phyloP scores from a whole-genome alignment of 768 basidiomycete species.

The Suillus subalutaceus region DNA sequence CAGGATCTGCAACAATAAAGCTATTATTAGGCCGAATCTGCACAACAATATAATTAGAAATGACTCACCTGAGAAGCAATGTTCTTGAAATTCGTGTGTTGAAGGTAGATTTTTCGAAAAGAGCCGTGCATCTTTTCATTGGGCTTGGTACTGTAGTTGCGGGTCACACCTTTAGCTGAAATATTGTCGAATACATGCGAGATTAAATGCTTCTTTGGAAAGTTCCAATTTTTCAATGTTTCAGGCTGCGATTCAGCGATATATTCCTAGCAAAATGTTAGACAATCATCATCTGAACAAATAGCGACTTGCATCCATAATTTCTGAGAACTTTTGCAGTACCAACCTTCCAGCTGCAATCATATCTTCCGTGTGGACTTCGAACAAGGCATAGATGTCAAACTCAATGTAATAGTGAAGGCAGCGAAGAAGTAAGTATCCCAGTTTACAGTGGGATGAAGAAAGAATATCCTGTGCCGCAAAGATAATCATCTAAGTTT shows the following conservation, averaged over 20 bases:
- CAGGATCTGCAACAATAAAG: slow-evolving; percentile 10
- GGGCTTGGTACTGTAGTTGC: slow-evolving; percentile 35
- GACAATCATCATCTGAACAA: not conserved
- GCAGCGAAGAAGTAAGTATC: slow-evolving; percentile 30
- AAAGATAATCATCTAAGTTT: slow-evolving; percentile 30
- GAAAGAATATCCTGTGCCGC: slow-evolving; percentile 28
- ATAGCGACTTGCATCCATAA: slow-evolving; percentile 23
- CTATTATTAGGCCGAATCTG: not conserved
- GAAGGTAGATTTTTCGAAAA: slow-evolving; percentile 25
- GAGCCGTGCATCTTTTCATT: slow-evolving; percentile 34
- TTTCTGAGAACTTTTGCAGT: slow-evolving; percentile 20
- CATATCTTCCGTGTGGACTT: slow-evolving; percentile 35
- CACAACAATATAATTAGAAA: slow-evolving; percentile 14
- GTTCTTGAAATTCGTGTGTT: slow-evolving; percentile 39
- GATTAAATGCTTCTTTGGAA: slow-evolving; percentile 36
- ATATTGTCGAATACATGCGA: slow-evolving; percentile 37
- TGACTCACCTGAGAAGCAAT: slow-evolving; percentile 33
- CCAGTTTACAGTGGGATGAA: slow-evolving; percentile 12
- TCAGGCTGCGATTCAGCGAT: not conserved
- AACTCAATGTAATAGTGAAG: slow-evolving; percentile 35
- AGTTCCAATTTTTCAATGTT: slow-evolving; percentile 31
- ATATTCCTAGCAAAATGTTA: slow-evolving; percentile 4
- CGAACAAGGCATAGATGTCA: slow-evolving; percentile 31
- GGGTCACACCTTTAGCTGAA: slow-evolving; percentile 31
- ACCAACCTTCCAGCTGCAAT: slow-evolving; percentile 24